Conservation (phyloP, 2,329 filamentous ascomycete genomes). For the Colletotrichum plurivorum region DNA sequence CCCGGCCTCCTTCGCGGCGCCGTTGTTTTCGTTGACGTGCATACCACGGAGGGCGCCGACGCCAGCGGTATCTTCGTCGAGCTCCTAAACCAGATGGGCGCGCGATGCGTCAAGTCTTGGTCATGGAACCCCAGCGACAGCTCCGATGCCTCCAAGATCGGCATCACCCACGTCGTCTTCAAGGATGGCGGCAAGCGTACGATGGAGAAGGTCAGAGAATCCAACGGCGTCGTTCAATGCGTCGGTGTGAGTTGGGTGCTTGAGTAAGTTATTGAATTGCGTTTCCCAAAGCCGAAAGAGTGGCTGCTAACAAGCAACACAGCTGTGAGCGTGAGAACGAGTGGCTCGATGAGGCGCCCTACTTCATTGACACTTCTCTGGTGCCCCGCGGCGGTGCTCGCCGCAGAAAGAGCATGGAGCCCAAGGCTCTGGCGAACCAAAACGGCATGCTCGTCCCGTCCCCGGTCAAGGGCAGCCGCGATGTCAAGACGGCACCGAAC, state of each 20-base stretch:
- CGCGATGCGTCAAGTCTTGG: slow-evolving; percentile 83
- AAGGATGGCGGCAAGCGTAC: slow-evolving; percentile 89
- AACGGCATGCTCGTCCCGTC: slow-evolving; percentile 73
- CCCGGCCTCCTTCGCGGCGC: slow-evolving; percentile 75
- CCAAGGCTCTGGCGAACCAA: slow-evolving; percentile 76
- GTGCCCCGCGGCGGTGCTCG: slow-evolving; percentile 79
- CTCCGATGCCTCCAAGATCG: slow-evolving; percentile 66
- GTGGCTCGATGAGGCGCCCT: slow-evolving; percentile 82
- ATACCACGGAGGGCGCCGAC: slow-evolving; percentile 85
- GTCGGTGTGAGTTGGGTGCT: slow-evolving; percentile 92
- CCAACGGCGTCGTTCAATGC: slow-evolving; percentile 82
- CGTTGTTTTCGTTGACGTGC: slow-evolving; percentile 86
- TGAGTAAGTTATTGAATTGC: slow-evolving; percentile 74
- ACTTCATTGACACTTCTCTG: slow-evolving; percentile 76
- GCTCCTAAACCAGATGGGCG: slow-evolving; percentile 85
- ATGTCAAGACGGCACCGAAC: slow-evolving; percentile 56
- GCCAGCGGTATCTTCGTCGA: slow-evolving; percentile 87
- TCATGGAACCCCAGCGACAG: slow-evolving; percentile 72
- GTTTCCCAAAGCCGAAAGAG: background rate
- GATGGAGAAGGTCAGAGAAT: slow-evolving; percentile 83
- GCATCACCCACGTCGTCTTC: slow-evolving; percentile 90
- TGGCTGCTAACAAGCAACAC: background rate
- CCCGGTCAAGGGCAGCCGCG: slow-evolving; percentile 49
- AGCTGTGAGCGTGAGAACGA: slow-evolving; percentile 83
- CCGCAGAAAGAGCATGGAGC: slow-evolving; percentile 86